Base-by-base conservation (phyloP, 1,284 basidiomycete genomes). In the Puccinia novopanici region DNA sequence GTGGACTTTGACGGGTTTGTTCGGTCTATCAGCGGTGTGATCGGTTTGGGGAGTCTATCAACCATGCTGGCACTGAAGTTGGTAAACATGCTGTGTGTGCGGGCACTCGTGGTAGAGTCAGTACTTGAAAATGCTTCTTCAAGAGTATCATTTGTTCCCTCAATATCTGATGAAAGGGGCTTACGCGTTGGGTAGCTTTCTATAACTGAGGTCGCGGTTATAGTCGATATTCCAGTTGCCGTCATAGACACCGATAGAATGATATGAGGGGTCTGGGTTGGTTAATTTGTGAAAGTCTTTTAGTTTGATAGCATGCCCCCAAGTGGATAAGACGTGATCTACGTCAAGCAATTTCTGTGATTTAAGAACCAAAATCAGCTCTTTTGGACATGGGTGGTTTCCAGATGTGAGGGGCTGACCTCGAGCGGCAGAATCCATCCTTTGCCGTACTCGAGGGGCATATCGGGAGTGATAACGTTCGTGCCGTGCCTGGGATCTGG, bases 401-500 rank as follows among this genome's bases (percentile, higher is more conserved):
- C 40, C 13, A 22, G 24, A 19, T 37, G 10, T 27, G 27, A 74
- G 54, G 19, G 52, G 50, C 57, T 59, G 22, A 80, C 78, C 15
- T 80, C 78, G 10, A 80, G 15, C 3, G 78, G 78, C 34, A 80
- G 42, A 55, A 80, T 59, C 78, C 78, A 80, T 48, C 78, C 78
- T 63, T 73, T 72, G 15, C 76, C 68, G 30, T 80, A 50, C 22
- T 80, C 54, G 12, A 42, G 61, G 30, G 57, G 37, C 27, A 74
- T 9, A 3, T 30, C 37, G 22, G 78, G 78, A 15, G 9, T 50
- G 30, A 80, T 54, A 17, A 65, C 48, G 24, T 59, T 48, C n/a
- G 34, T 52, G 27, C 59, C 70, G 34, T 40, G 50, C 17, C 68
- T 71, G 19, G 78, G 78, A 37, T 80, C 78, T n/a, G 78, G 78